Evolutionary conservation across 495 filamentous ascomycete species (phyloP).

Genomic region (Xylaria cubensis): DNA sequence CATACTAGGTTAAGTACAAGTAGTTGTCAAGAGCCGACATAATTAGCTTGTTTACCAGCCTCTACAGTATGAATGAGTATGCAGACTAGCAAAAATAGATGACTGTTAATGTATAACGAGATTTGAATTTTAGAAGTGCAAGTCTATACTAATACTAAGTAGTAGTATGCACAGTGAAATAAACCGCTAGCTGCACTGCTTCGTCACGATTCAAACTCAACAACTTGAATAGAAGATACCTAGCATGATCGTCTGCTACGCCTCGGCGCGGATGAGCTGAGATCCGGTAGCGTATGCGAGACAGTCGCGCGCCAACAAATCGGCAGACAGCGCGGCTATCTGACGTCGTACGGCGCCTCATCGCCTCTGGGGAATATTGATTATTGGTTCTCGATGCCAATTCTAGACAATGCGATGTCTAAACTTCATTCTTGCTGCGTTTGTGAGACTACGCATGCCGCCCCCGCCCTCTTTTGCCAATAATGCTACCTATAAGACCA

Average conservation of each 20-base stretch:
- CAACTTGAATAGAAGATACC: not conserved
- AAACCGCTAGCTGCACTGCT: not conserved
- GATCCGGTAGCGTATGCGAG: slow-evolving; percentile 20
- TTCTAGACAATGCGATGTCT: slow-evolving; percentile 14
- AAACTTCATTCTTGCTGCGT: not conserved
- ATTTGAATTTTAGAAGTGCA: not conserved
- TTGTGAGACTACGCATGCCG: not conserved
- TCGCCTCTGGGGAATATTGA: not conserved
- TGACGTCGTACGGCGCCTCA: slow-evolving; percentile 16
- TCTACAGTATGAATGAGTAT: not conserved
- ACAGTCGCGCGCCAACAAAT: slow-evolving; percentile 16
- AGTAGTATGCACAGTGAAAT: not conserved
- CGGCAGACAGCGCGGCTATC: slow-evolving; percentile 6
- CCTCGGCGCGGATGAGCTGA: slow-evolving; percentile 7
- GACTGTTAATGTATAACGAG: not conserved
- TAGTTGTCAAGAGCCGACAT: not conserved
- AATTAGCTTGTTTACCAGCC: slow-evolving; percentile 10
- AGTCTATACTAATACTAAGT: not conserved
- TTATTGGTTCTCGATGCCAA: not conserved
- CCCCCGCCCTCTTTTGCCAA: slow-evolving; percentile 3
- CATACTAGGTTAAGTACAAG: not conserved
- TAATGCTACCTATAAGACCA: slow-evolving; percentile 10
- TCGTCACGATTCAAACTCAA: not conserved
- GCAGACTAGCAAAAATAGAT: not conserved
- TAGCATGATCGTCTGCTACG: not conserved